These are phyloP conservation scores for Cryomyces antarcticus DNA, from an alignment of 495 filamentous ascomycete genomes.

Conservation along the genomic window DNA sequence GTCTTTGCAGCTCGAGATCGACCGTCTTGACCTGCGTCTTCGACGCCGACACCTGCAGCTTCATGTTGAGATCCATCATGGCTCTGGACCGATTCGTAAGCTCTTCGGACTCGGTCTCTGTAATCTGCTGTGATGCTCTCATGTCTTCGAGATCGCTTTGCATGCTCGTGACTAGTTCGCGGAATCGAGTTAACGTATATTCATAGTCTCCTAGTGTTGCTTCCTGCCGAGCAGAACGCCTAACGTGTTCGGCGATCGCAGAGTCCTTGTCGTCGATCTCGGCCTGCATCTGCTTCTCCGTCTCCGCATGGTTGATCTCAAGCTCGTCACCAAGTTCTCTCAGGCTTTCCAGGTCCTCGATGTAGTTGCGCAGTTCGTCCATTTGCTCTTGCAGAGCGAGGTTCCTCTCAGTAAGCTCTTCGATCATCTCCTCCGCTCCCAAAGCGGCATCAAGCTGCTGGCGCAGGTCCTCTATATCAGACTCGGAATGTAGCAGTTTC, in stretches of 20 bases:
- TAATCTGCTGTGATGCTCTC: constrained; percentile 72
- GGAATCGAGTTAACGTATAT: constrained; percentile 70
- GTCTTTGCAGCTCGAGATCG: constrained; percentile 66
- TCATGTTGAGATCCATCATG: constrained; percentile 92
- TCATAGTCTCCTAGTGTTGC: constrained; percentile 68
- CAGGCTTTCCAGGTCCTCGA: constrained; percentile 68
- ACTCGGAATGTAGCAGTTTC: constrained; percentile 49
- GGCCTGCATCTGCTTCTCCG: constrained; percentile 83
- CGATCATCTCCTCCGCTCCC: constrained; percentile 80
- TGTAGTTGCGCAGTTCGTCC: constrained; percentile 54
- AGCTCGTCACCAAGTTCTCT: constrained; percentile 90
- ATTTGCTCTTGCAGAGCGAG: constrained; percentile 62
- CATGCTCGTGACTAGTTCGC: constrained; percentile 67
- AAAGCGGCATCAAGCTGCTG: constrained; percentile 80
- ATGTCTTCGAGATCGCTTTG: constrained; percentile 83
- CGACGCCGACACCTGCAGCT: constrained; percentile 67
- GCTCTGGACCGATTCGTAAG: constrained; percentile 65
- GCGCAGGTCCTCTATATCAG: constrained; percentile 65
- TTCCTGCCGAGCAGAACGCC: constrained; percentile 44
- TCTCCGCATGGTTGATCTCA: constrained; percentile 79
- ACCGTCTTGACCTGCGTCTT: constrained; percentile 89
- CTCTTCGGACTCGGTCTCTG: constrained; percentile 78
- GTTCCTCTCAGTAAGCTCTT: constrained; percentile 73
- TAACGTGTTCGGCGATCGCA: constrained; percentile 55
- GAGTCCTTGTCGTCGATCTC: constrained; percentile 69